Conservation (phyloP, 2,329 filamentous ascomycete species). For the Fusarium staphyleae region DNA sequence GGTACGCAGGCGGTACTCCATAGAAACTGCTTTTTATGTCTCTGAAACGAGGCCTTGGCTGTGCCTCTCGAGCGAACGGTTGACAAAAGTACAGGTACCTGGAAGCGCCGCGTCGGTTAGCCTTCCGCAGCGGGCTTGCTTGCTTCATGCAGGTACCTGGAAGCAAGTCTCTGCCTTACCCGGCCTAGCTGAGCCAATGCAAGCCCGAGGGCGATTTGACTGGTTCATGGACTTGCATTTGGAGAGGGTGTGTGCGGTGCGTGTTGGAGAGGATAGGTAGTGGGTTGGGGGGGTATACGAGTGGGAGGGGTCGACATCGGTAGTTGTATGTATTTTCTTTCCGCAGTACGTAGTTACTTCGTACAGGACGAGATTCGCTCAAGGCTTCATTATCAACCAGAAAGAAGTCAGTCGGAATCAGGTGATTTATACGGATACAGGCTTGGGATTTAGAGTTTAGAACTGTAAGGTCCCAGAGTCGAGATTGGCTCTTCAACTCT, state of each 20-base stretch:
- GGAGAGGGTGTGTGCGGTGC: constrained; percentile 8
- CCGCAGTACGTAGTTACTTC: too few relatives aligned
- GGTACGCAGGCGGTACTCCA: not conserved
- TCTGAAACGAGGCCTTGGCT: constrained; percentile 11
- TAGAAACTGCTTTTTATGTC: not conserved
- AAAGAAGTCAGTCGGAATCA: constrained; percentile 2
- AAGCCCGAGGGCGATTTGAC: not conserved
- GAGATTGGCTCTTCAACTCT: not conserved
- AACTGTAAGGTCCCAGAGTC: not conserved
- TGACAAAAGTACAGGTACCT: constrained; percentile 8
- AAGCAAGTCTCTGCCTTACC: constrained; percentile 26
- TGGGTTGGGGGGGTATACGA: too few relatives aligned
- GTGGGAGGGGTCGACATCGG: too few relatives aligned
- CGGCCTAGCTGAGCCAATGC: constrained; percentile 18
- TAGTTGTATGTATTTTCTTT: too few relatives aligned
- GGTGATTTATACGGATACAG: not conserved
- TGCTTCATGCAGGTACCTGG: constrained; percentile 30
- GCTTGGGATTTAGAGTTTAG: not conserved
- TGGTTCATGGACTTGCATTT: not conserved
- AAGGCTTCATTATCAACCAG: not conserved
- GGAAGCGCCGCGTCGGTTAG: constrained; percentile 25
- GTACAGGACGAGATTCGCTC: too few relatives aligned
- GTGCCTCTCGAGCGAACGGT: too few relatives aligned
- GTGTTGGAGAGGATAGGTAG: too few relatives aligned
- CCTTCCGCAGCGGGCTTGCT: constrained; percentile 33